Evolutionary conservation across 1,139 yeast genomes (phyloP).

Genomic region (Pneumocystis carinii): DNA sequence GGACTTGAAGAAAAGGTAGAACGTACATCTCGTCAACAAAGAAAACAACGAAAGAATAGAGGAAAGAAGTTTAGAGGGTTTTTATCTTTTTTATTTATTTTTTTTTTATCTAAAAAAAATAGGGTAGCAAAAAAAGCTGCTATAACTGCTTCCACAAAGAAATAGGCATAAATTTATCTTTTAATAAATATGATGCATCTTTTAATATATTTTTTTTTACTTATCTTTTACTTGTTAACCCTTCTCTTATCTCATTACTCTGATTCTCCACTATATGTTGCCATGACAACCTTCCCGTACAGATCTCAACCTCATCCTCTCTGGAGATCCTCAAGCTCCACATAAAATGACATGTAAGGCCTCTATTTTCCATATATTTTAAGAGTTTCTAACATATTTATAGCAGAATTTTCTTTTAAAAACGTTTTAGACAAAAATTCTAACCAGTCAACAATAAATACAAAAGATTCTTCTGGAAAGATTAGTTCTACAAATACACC

Average conservation of each 20-base stretch:
- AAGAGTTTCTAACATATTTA: background rate
- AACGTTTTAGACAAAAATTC: background rate
- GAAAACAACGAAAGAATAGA: conserved; percentile 99
- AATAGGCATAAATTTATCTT: background rate
- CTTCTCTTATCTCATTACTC: background rate
- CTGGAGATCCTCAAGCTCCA: background rate
- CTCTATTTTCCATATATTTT: background rate
- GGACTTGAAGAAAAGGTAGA: conserved; percentile 94
- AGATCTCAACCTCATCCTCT: background rate
- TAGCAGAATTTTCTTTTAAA: background rate
- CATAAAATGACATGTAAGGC: background rate
- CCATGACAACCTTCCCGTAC: background rate
- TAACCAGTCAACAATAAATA: background rate
- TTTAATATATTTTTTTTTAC: background rate
- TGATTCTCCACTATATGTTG: background rate
- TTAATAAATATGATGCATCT: no score
- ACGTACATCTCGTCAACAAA: conserved; percentile 98
- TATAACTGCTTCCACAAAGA: background rate
- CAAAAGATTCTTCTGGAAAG: background rate
- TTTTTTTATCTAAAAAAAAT: background rate
- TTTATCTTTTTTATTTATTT: background rate
- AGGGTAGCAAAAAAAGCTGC: background rate
- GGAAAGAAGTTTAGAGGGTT: conserved; percentile 10
- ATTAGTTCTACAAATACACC: background rate
- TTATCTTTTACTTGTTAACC: background rate